Evolutionary conservation across 1,139 yeast genomes (phyloP).

Genomic region (Lodderomyces margitis): DNA sequence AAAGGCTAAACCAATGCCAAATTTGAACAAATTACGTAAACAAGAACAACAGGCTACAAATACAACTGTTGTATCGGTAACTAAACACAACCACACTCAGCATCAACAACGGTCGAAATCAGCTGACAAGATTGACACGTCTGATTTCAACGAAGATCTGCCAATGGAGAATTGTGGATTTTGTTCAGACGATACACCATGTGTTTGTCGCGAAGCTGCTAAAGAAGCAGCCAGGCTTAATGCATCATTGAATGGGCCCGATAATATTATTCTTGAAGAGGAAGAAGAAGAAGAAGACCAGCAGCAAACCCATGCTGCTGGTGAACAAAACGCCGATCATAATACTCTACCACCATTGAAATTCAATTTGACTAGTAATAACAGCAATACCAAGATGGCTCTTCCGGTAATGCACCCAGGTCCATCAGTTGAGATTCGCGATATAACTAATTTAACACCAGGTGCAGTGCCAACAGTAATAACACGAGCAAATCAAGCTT

Average conservation of each 20-base stretch:
- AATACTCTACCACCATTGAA: constrained; percentile 39
- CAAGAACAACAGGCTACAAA: not conserved
- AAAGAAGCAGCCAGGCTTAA: constrained; percentile 50
- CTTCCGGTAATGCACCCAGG: constrained; percentile 68
- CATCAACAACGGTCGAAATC: constrained; percentile 8
- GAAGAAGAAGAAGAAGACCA: constrained; percentile 2
- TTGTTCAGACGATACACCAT: constrained; percentile 88
- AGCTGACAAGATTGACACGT: not conserved
- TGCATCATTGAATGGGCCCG: constrained; percentile 23
- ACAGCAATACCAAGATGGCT: constrained; percentile 26
- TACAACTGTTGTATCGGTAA: not conserved
- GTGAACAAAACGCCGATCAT: constrained; percentile 23
- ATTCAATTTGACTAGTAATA: constrained; percentile 18
- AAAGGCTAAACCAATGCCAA: constrained; percentile 39
- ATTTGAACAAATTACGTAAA: constrained; percentile 29
- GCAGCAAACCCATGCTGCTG: constrained; percentile 14
- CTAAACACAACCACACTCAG: constrained; percentile 6
- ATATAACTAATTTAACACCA: constrained; percentile 42
- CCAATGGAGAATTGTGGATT: constrained; percentile 87
- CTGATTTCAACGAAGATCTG: constrained; percentile 39
- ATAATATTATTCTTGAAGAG: constrained; percentile 5
- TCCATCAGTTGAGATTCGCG: constrained; percentile 54
- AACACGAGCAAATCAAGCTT: constrained; percentile 15
- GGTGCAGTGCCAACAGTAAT: constrained; percentile 42
- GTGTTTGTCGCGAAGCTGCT: constrained; percentile 87